These are phyloP conservation scores for Fusarium cicatricum DNA, from an alignment of 2,329 filamentous ascomycete species.

Conservation along the genomic window DNA sequence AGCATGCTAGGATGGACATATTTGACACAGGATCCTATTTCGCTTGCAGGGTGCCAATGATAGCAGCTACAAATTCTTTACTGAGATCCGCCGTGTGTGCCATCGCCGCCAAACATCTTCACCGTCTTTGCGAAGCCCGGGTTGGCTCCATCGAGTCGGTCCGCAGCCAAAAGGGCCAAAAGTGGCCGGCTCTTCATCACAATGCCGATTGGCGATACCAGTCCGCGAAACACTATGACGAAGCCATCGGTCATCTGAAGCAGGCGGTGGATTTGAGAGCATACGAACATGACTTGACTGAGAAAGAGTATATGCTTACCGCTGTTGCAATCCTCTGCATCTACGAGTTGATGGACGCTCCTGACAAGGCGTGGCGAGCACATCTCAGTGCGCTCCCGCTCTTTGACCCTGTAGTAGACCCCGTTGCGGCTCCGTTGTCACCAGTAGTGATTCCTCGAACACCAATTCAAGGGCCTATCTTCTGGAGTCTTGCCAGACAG, in stretches of 20 bases:
- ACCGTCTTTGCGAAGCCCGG: neutral
- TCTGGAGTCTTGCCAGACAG: slow-evolving; percentile 36
- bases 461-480: slow-evolving; percentile 34
- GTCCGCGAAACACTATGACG: slow-evolving; percentile 34
- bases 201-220: slow-evolving; percentile 32
- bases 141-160: neutral
- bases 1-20: slow-evolving; percentile 27
- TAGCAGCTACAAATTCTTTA: slow-evolving; percentile 24
- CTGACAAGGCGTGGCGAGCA: slow-evolving; percentile 67
- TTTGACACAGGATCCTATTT: slow-evolving; percentile 39
- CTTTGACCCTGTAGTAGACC: slow-evolving; percentile 56
- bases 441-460: slow-evolving; percentile 30
- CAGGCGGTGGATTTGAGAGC: slow-evolving; percentile 16
- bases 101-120: slow-evolving; percentile 32
- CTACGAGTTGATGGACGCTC: slow-evolving; percentile 73
- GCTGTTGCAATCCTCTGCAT: slow-evolving; percentile 73
- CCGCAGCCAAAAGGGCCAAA: neutral
- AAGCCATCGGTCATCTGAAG: slow-evolving; percentile 31
- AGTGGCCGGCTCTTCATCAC: neutral
- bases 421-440: neutral
- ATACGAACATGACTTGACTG: slow-evolving; percentile 52
- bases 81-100: slow-evolving; percentile 35
- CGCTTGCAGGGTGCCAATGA: slow-evolving; percentile 36
- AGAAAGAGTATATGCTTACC: slow-evolving; percentile 60
- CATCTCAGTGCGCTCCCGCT: slow-evolving; percentile 73